Percentiles rank a stretch among this genome's conserved stretches.
phyloP scores from a whole-genome alignment of 345 rosid genomes.

The Viola odorata region DNA sequence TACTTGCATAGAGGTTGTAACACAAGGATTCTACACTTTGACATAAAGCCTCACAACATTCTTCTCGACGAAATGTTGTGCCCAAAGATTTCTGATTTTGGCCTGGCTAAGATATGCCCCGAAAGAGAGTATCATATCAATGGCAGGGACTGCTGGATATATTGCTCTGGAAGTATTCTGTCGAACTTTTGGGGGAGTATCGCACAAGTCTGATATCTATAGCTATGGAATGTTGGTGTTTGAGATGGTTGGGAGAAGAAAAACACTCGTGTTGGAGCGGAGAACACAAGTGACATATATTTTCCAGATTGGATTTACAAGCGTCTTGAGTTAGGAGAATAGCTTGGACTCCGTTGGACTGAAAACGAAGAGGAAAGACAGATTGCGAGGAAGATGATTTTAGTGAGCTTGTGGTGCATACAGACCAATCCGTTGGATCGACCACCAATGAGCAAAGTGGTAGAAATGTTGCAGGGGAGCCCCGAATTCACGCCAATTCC shows the following conservation, averaged over 20 bases:
- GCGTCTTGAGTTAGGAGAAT: background rate
- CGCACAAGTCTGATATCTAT: background rate
- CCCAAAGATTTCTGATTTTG: too few species aligned
- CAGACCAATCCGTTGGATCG: background rate
- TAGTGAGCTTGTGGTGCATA: background rate
- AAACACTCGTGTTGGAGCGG: background rate
- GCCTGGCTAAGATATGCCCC: too few species aligned
- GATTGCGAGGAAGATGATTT: background rate
- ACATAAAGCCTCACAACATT: too few species aligned
- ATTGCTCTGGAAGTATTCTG: background rate
- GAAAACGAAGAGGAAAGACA: background rate
- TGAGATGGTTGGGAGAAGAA: background rate
- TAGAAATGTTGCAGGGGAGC: background rate
- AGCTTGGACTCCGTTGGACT: background rate
- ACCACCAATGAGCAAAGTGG: background rate
- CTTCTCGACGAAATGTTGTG: too few species aligned
- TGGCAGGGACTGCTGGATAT: background rate
- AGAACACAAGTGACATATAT: background rate
- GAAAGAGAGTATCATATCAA: too few species aligned
- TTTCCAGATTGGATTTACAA: background rate
- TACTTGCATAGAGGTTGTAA: too few species aligned
- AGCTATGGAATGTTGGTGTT: background rate
- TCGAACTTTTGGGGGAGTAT: too few species aligned
- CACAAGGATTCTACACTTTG: too few species aligned
- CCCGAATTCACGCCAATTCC: background rate